These are phyloP conservation scores for Sugiyamaella marilandica DNA, from an alignment of 805 yeast species.

Conservation along the genomic window DNA sequence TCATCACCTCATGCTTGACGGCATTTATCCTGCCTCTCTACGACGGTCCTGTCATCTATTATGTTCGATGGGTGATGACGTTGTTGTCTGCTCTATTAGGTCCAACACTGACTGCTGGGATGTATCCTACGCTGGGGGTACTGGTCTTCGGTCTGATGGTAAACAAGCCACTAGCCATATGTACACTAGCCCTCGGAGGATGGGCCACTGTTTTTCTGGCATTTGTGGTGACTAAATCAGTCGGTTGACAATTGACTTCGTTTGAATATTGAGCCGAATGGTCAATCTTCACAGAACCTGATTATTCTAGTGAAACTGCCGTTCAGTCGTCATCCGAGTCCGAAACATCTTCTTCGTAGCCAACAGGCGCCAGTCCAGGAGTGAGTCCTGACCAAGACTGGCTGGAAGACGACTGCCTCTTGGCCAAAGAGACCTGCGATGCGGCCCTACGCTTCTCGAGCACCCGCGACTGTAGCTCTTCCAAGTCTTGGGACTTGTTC, in stretches of 20 bases:
- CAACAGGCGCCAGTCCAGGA: constrained; percentile 29
- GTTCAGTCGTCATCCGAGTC: constrained; percentile 18
- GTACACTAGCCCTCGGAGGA: constrained; percentile 20
- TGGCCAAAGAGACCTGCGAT: not conserved
- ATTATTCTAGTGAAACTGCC: too few relatives aligned
- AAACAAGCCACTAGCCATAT: constrained; percentile 21
- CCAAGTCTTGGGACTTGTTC: constrained; percentile 11
- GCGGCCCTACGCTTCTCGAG: constrained; percentile 7
- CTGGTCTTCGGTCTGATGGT: constrained; percentile 23
- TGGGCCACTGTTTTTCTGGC: constrained; percentile 21
- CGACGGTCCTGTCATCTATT: constrained; percentile 17
- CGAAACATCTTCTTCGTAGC: constrained; percentile 20
- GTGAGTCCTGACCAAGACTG: constrained; percentile 21
- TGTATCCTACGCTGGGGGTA: constrained; percentile 21
- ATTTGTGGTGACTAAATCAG: constrained; percentile 19
- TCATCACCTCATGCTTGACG: constrained; percentile 19
- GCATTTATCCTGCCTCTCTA: constrained; percentile 23
- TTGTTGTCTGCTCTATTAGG: constrained; percentile 19
- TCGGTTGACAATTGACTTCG: constrained; percentile 9
- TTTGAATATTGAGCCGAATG: not conserved
- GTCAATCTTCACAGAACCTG: too few relatives aligned
- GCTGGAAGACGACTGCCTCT: not conserved
- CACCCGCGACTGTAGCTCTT: constrained; percentile 11
- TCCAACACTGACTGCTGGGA: constrained; percentile 19
- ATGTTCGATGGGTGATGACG: constrained; percentile 23